Conservation (phyloP, 73 alveolate genomes). For the Tetrahymena elliotti region DNA sequence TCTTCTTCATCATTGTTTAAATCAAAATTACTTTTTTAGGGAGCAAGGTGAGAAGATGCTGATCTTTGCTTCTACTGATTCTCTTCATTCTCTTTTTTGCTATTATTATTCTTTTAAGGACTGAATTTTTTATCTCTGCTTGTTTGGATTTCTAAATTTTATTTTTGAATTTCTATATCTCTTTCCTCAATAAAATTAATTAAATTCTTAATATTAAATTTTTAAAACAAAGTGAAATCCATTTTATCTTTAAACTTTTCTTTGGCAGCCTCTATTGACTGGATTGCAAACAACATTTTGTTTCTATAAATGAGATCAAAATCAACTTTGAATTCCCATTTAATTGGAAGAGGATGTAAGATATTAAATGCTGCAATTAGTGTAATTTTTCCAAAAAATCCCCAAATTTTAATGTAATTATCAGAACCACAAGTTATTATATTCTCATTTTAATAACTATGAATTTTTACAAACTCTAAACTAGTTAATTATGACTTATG, state of each 20-base stretch:
- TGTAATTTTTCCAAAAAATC: background rate
- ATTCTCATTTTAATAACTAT: background rate
- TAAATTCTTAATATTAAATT: background rate
- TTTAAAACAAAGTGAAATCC: background rate
- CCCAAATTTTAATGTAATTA: background rate
- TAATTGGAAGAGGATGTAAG: background rate
- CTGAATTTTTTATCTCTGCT: background rate
- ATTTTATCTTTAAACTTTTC: background rate
- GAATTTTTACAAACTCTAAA: background rate
- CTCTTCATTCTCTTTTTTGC: background rate
- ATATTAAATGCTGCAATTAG: background rate
- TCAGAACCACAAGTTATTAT: background rate
- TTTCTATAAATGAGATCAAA: background rate
- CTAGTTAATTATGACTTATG: background rate
- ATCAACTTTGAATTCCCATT: background rate
- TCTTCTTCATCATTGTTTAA: background rate
- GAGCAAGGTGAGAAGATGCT: background rate
- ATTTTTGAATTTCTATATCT: background rate
- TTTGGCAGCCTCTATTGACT: background rate
- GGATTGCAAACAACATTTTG: background rate
- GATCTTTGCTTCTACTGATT: background rate
- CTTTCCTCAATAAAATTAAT: background rate
- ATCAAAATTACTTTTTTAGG: too few species aligned
- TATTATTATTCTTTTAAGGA: background rate
- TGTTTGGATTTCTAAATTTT: background rate